Evolutionary conservation across 768 basidiomycete genomes (phyloP).

Genomic region (Harrya chromipes): DNA sequence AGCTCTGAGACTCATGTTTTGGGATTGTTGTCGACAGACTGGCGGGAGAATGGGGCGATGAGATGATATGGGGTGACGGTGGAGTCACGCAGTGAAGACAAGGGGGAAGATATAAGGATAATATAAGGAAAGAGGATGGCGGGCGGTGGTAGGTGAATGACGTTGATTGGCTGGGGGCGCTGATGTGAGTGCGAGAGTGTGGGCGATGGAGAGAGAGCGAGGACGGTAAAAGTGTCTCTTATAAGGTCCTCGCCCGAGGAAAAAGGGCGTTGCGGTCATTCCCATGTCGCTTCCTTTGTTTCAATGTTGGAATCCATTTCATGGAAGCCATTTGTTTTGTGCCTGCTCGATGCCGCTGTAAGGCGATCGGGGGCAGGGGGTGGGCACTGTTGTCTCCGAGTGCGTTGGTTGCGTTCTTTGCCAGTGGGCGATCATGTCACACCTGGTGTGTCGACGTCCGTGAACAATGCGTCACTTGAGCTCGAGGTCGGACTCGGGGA

Average conservation of each 20-base stretch:
- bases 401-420: too few species aligned
- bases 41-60: background rate
- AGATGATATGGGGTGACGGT: background rate
- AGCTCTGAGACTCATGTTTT: conserved; percentile 9
- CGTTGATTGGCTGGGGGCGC: background rate
- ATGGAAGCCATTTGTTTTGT: background rate
- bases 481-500: too few species aligned
- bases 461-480: background rate
- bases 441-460: background rate
- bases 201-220: background rate
- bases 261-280: conserved; percentile 6
- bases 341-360: conserved; percentile 1
- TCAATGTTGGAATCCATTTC: background rate
- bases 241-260: conserved; percentile 12
- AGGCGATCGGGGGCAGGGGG: conserved; percentile 20
- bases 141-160: background rate
- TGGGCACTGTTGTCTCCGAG: too few species aligned
- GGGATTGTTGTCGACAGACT: background rate
- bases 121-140: background rate
- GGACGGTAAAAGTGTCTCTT: background rate
- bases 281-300: background rate
- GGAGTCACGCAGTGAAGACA: background rate
- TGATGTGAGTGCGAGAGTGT: conserved; percentile 2
- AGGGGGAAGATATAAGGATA: too few species aligned
- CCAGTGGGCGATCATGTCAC: background rate